Evolutionary conservation across 257 asterid species (phyloP), one percentile per base, ranked within the genome.

Genomic region (Echium plantagineum): DNA sequence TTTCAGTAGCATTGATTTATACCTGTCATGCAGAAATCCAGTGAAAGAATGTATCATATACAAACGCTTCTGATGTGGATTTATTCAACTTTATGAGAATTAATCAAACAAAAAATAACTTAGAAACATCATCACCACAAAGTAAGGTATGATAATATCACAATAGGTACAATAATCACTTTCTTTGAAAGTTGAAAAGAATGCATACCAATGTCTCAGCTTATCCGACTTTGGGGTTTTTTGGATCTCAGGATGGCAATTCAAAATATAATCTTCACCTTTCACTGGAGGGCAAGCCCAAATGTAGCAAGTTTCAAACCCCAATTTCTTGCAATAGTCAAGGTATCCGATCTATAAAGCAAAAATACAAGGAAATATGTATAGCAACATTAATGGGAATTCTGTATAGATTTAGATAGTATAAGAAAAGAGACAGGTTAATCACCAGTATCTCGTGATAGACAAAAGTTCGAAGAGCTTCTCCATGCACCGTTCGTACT

Each of bases 221-320:
- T 83, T 80, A n/a, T 71, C 80, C 4, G 81, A 48, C 67, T 71
- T 77, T 16, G 96, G 94, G 47, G 75, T 75, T 71, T 72, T 88
- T 60, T 88, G 96, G 64, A 77, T 58, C 69, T 72, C 85, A 48
- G 96, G 96, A 77, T 88, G 95, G 69, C 86, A 83, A 67, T 79
- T 72, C 67, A 88, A 71, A 63, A 88, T 85, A 73, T 85, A 88
- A 75, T 88, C 94, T 32, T 85, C 90, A 52, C 83, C 87, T 75
- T 66, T 81, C 49, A 51, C 21, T 63, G 96, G 93, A 60, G 96
- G 94, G 77, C 90, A 88, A 57, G 93, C 86, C 95, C 95, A 88
- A 71, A 88, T 73, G 47, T 85, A 81, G 78, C 94, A 79, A 63
- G 81, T 77, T 46, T 73, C 66, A 63, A 81, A 88, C 65, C 96